phyloP scores from a whole-genome alignment of 306 rosid species.

The Lupinus albus region DNA sequence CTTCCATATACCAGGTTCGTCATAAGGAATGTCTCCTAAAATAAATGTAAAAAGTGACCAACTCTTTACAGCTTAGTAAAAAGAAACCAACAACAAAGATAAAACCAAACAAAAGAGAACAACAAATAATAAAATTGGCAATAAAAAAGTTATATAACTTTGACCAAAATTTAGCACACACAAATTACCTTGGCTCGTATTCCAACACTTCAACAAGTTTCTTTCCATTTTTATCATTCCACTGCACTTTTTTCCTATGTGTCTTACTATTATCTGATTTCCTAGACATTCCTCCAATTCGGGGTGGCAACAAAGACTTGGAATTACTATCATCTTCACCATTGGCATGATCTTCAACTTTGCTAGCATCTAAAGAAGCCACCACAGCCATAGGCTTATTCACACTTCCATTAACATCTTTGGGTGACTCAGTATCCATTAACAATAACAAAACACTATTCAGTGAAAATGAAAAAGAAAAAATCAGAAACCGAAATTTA shows the following conservation, averaged over 20 bases:
- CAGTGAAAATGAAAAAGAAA: constrained; percentile 4
- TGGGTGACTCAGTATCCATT: constrained; percentile 51
- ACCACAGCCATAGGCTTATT: constrained; percentile 51
- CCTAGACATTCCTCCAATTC: constrained; percentile 67
- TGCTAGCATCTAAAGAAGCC: constrained; percentile 47
- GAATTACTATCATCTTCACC: constrained; percentile 69
- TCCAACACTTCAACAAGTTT: constrained; percentile 80
- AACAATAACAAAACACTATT: constrained; percentile 11
- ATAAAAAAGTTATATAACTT: background rate
- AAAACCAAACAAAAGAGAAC: background rate
- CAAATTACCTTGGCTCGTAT: constrained; percentile 70
- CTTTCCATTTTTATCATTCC: constrained; percentile 85
- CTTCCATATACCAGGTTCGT: too few species aligned
- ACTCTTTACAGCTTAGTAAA: too few species aligned
- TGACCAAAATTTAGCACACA: constrained; percentile 6
- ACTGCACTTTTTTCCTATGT: constrained; percentile 75
- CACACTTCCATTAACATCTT: constrained; percentile 55
- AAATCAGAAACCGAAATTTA: constrained; percentile 9
- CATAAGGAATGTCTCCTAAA: too few species aligned
- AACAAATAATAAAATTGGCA: background rate
- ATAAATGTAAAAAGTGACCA: too few species aligned
- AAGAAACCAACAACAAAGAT: background rate
- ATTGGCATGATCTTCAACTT: constrained; percentile 51
- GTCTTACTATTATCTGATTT: constrained; percentile 51
- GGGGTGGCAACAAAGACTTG: constrained; percentile 63